Evolutionary conservation across 202 grass and related monocot genomes (phyloP), one percentile per base, ranked within the genome.

Genomic region (Digitaria exilis): DNA sequence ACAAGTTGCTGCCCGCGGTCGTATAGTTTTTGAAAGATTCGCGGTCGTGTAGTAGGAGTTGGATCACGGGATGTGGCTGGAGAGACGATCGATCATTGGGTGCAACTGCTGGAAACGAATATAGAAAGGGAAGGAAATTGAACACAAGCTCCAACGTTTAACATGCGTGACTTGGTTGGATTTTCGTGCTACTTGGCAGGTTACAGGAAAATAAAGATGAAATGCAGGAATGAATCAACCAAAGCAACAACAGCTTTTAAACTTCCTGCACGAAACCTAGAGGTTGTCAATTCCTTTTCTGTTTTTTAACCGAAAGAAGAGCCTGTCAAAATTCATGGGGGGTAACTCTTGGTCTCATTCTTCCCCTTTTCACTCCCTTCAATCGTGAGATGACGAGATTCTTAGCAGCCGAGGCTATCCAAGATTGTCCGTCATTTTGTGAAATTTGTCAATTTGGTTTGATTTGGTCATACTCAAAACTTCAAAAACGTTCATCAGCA

Each of bases 111-210:
- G 7, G 9, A 11, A 76, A 31, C 7, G 58, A 51, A 15, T 67
- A 51, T 32, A 34, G 16, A 67, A 59, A 48, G 1, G 35, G 5
- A 25, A 67, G 39, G 48, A 3, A 8, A 17, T 7, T 22, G 52
- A 35, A 22, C 62, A 55, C 61, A 37, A 14, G 67, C 2, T 51
- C 60, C 63, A 55, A 69, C 76, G 69, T 88, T 84, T 84, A 28
- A 9, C 69, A 76, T 24, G 76, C 50, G 1, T 1, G 35, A 2
- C 0, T 29, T 19, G 37, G 5, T 37, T 37, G 35, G 35, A 37
- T 37, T 37, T 37, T 37, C 35, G 35, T 37, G 35, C 35, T 37
- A 37, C 35, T 37, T 37, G 35, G 35, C 35, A 37, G 35, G 35
- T 6, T 48, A 48, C 45, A 15, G 45, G 45, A 16, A 10, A 8